These are phyloP conservation scores for Murraya koenigii DNA, from an alignment of 345 rosid genomes.

Conservation along the genomic window DNA sequence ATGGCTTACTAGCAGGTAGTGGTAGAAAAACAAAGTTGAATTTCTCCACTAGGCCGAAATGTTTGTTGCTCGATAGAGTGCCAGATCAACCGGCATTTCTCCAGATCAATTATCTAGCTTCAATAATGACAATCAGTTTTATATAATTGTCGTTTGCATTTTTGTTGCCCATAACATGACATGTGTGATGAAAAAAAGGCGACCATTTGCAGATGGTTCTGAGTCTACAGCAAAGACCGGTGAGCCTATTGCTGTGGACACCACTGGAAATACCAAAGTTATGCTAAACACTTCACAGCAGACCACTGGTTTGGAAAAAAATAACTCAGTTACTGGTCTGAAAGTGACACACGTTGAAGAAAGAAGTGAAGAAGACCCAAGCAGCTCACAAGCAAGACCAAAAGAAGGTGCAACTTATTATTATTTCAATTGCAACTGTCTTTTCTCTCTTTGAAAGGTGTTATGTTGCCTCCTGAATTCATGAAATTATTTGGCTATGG, in stretches of 20 bases:
- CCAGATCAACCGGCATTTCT: neutral
- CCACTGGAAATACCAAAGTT: constrained; percentile 25
- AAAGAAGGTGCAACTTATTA: constrained; percentile 59
- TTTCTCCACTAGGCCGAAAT: neutral
- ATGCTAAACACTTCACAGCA: constrained; percentile 24
- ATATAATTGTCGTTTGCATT: neutral
- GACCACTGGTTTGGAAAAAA: constrained; percentile 20
- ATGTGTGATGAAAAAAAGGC: constrained; percentile 5
- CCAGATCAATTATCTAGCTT: neutral
- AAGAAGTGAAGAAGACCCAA: constrained; percentile 53
- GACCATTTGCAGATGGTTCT: constrained; percentile 40
- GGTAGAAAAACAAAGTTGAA: neutral
- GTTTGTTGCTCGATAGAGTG: neutral
- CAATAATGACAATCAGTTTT: neutral
- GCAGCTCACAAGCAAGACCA: constrained; percentile 54
- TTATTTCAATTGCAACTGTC: constrained; percentile 2
- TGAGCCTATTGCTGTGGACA: constrained; percentile 26
- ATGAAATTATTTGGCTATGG: neutral
- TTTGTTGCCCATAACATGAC: neutral
- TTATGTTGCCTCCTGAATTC: neutral
- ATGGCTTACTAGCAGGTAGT: neutral
- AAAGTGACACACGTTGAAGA: constrained; percentile 25
- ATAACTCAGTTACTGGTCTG: constrained; percentile 27
- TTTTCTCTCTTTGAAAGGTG: neutral
- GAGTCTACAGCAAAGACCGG: constrained; percentile 31